phyloP scores from a whole-genome alignment of 2,329 filamentous ascomycete species.

The Talaromyces amestolkiae region DNA sequence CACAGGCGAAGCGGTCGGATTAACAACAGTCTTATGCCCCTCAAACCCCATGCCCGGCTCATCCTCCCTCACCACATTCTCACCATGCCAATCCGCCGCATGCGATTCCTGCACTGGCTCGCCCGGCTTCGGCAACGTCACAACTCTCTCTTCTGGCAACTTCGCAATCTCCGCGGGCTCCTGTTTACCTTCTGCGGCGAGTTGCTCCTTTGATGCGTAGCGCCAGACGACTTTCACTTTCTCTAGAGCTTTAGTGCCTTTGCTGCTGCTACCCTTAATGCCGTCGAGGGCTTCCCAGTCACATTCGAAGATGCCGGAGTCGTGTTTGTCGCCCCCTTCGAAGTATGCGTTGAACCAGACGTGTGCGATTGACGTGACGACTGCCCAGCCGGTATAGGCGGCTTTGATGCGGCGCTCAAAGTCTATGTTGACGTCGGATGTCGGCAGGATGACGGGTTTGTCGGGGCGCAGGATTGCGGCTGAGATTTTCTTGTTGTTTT shows the following conservation, averaged over 20 bases:
- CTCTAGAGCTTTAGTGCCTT: constrained; percentile 80
- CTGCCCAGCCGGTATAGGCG: constrained; percentile 72
- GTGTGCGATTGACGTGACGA: constrained; percentile 90
- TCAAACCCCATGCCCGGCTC: background rate
- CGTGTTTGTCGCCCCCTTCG: constrained; percentile 71
- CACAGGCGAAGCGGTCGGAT: constrained; percentile 10
- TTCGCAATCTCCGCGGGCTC: constrained; percentile 24
- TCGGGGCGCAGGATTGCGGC: constrained; percentile 75
- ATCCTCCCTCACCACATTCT: constrained; percentile 29
- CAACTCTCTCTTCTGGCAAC: constrained; percentile 42
- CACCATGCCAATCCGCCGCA: constrained; percentile 73
- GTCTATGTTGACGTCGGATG: constrained; percentile 85
- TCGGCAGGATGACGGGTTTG: constrained; percentile 66
- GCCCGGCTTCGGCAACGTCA: constrained; percentile 64
- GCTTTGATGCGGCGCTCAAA: constrained; percentile 83
- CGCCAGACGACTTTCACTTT: constrained; percentile 83
- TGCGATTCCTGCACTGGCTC: constrained; percentile 68
- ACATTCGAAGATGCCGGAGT: constrained; percentile 68
- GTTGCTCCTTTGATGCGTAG: constrained; percentile 32
- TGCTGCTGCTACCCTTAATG: constrained; percentile 82
- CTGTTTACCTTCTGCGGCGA: constrained; percentile 10
- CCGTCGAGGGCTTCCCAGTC: constrained; percentile 85
- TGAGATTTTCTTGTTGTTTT: constrained; percentile 59
- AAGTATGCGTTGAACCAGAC: constrained; percentile 98
- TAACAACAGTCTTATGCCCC: constrained; percentile 22